phyloP scores from a whole-genome alignment of 2,329 filamentous ascomycete genomes.

The Xylaria sp. region DNA sequence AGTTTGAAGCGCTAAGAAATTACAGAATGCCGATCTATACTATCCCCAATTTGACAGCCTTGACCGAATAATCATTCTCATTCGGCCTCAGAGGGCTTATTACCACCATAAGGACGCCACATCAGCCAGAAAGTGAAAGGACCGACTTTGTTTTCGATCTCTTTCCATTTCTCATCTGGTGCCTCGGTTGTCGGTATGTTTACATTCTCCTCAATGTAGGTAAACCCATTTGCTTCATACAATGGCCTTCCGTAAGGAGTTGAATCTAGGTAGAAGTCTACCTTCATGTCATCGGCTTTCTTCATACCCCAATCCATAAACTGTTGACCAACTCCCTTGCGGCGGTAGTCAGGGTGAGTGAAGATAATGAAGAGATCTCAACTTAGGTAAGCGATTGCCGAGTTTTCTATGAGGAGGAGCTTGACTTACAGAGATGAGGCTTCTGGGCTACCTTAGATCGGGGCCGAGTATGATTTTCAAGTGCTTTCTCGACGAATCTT shows the following conservation, averaged over 20 bases:
- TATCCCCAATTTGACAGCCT: neutral
- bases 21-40: neutral
- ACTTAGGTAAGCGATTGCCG: neutral
- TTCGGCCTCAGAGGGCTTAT: neutral
- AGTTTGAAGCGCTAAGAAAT: neutral
- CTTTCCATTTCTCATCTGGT: constrained; percentile 44
- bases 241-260: constrained; percentile 41
- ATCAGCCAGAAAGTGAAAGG: constrained; percentile 43
- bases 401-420: neutral
- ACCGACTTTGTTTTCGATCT: constrained; percentile 55
- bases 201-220: constrained; percentile 42
- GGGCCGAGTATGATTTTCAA: constrained; percentile 33
- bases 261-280: constrained; percentile 46
- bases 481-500: constrained; percentile 39
- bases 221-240: constrained; percentile 44
- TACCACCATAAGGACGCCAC: constrained; percentile 28
- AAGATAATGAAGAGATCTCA: constrained; percentile 40
- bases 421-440: constrained; percentile 45
- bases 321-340: constrained; percentile 41
- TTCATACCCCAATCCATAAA: constrained; percentile 44
- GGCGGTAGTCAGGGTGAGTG: constrained; percentile 45
- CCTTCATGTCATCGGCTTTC: constrained; percentile 40
- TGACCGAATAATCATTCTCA: neutral
- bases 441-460: constrained; percentile 36
- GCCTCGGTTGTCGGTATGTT: constrained; percentile 38